A percentile compares a stretch with the other conserved stretches of the same genome.
Evolutionary conservation across 2,329 filamentous ascomycete species (phyloP).

Genomic region (Exophiala sideris): DNA sequence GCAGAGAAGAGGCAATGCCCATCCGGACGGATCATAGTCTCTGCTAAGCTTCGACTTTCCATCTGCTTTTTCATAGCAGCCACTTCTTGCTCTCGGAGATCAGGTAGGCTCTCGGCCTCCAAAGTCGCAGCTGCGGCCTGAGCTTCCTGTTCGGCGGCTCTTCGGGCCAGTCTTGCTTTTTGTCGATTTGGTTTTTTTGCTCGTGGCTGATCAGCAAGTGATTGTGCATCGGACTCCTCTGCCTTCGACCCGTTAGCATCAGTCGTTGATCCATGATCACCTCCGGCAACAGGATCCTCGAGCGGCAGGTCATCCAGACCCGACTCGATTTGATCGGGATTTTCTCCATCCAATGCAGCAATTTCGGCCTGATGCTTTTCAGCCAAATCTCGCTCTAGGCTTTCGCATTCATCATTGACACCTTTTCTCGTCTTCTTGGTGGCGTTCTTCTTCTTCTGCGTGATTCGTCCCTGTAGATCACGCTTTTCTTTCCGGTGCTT

Average conservation of each 20-base stretch:
- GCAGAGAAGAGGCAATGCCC: slow-evolving; percentile 95
- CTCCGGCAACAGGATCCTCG: slow-evolving; percentile 28
- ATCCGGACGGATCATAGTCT: slow-evolving; percentile 81
- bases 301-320: slow-evolving; percentile 35
- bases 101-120: slow-evolving; percentile 72
- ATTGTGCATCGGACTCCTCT: slow-evolving; percentile 12
- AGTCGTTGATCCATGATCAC: slow-evolving; percentile 25
- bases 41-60: slow-evolving; percentile 59
- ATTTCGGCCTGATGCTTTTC: slow-evolving; percentile 47
- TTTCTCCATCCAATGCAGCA: slow-evolving; percentile 21
- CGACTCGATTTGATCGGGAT: slow-evolving; percentile 17
- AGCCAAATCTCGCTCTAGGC: slow-evolving; percentile 54
- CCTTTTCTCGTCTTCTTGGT: slow-evolving; percentile 75
- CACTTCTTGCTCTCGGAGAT: slow-evolving; percentile 68
- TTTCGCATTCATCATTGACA: slow-evolving; percentile 63
- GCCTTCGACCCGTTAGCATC: slow-evolving; percentile 4
- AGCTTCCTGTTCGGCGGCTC: slow-evolving; percentile 79
- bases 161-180: slow-evolving; percentile 84
- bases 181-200: slow-evolving; percentile 80
- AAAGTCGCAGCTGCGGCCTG: slow-evolving; percentile 63
- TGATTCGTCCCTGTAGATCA: slow-evolving; percentile 80
- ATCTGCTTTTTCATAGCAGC: slow-evolving; percentile 68
- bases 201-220: slow-evolving; percentile 20
- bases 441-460: slow-evolving; percentile 94
- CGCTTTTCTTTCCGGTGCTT: slow-evolving; percentile 85